A percentile compares a stretch with the other conserved stretches of the same genome.
Conservation (phyloP, 495 filamentous ascomycete species). For the Penicillium cinerascens region DNA sequence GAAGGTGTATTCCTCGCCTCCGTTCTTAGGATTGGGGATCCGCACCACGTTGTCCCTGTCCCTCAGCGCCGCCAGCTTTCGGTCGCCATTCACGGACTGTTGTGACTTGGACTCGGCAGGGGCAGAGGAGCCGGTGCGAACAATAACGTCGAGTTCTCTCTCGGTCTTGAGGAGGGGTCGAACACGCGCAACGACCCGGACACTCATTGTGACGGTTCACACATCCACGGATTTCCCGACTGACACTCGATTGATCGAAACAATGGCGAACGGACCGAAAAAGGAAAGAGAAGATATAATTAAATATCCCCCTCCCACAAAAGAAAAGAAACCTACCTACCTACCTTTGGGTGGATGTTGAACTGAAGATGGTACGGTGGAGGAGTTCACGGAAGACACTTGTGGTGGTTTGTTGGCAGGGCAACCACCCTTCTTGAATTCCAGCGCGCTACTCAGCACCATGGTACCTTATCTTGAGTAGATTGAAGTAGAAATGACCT, state of each 20-base stretch:
- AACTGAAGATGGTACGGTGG: constrained; percentile 16
- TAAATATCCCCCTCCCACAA: constrained; percentile 14
- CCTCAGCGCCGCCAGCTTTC: constrained; percentile 40
- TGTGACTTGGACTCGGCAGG: constrained; percentile 21
- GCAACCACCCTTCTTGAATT: constrained; percentile 21
- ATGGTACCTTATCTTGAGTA: background rate
- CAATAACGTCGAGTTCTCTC: constrained; percentile 77
- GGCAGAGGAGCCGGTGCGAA: constrained; percentile 51
- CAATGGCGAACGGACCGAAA: constrained; percentile 7
- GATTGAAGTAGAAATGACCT: background rate
- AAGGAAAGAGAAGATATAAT: constrained; percentile 13
- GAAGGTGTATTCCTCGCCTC: constrained; percentile 85
- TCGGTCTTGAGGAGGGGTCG: constrained; percentile 83
- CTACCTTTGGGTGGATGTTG: constrained; percentile 17
- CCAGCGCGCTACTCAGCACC: background rate
- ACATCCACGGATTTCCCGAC: constrained; percentile 15
- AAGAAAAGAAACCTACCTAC: constrained; percentile 22
- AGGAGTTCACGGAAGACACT: constrained; percentile 15
- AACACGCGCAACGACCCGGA: constrained; percentile 85
- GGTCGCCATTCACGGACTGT: constrained; percentile 23
- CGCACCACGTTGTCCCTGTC: constrained; percentile 69
- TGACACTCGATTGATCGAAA: background rate
- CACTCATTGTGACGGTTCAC: constrained; percentile 43
- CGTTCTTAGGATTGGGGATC: constrained; percentile 94
- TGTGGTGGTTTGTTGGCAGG: constrained; percentile 31